Evolutionary conservation across 169 alveolate species (phyloP).

Genomic region (Eimeria falciformis): DNA sequence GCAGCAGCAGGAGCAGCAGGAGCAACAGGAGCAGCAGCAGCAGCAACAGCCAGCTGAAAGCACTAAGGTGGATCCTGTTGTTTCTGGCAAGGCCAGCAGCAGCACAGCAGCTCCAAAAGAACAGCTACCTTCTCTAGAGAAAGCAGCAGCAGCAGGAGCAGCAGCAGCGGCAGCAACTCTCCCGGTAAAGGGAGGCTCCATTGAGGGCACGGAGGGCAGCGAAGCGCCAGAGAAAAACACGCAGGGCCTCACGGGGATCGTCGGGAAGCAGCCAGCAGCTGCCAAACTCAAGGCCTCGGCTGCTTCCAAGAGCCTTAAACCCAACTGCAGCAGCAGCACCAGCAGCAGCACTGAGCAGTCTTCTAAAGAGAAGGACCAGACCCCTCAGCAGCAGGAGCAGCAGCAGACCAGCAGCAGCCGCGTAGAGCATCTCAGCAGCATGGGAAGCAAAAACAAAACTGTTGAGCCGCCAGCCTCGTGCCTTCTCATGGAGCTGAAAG

Average conservation of each 20-base stretch:
- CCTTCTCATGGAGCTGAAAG: too few species aligned
- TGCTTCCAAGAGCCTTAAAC: background rate
- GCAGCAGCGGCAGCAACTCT: background rate
- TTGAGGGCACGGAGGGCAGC: background rate
- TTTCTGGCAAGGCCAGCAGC: too few species aligned
- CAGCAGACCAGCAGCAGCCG: background rate
- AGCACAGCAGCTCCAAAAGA: background rate
- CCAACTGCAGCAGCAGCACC: constrained; percentile 8
- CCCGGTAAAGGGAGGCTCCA: background rate
- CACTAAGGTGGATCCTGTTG: too few species aligned
- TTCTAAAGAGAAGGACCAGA: background rate
- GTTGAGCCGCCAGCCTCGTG: too few species aligned
- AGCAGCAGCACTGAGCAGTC: background rate
- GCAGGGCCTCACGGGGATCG: background rate
- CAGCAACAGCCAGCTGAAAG: too few species aligned
- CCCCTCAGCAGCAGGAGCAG: background rate
- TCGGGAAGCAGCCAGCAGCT: background rate
- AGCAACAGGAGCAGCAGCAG: constrained; percentile 16
- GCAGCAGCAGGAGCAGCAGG: background rate
- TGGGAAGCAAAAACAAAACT: background rate
- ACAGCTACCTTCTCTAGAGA: background rate
- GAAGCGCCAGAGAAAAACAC: background rate
- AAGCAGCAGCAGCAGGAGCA: constrained; percentile 5
- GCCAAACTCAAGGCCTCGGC: background rate
- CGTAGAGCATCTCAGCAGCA: background rate